phyloP scores from a whole-genome alignment of 1,284 basidiomycete genomes.

The Naganishia albida region DNA sequence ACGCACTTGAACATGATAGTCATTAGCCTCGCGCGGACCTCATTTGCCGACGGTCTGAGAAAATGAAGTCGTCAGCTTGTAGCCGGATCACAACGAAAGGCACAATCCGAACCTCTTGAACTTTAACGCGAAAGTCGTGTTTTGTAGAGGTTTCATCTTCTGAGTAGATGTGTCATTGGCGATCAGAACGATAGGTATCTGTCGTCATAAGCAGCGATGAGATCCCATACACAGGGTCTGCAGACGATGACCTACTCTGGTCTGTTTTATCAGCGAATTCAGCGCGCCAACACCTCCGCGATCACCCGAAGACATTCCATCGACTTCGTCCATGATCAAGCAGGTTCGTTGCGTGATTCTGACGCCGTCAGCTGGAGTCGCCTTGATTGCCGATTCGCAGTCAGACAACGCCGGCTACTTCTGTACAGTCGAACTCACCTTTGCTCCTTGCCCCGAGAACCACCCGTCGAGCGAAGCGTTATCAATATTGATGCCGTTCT shows the following conservation, averaged over 20 bases:
- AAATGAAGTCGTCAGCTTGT: slow-evolving; percentile 32
- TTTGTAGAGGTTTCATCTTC: slow-evolving; percentile 85
- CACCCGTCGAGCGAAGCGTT: slow-evolving; percentile 87
- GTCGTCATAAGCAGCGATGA: slow-evolving; percentile 19
- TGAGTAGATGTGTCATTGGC: slow-evolving; percentile 84
- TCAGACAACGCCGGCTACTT: not conserved
- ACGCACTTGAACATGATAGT: slow-evolving; percentile 83
- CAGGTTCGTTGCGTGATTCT: slow-evolving; percentile 76
- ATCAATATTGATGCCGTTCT: slow-evolving; percentile 83
- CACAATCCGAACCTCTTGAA: slow-evolving; percentile 67
- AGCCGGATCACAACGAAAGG: not conserved
- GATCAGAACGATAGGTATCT: slow-evolving; percentile 97
- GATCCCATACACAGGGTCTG: not conserved
- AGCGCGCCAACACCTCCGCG: slow-evolving; percentile 92
- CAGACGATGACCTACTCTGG: slow-evolving; percentile 61
- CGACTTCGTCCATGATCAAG: slow-evolving; percentile 98
- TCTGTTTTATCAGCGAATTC: slow-evolving; percentile 89
- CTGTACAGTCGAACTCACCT: slow-evolving; percentile 39
- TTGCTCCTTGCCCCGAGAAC: slow-evolving; percentile 66
- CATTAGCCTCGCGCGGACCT: slow-evolving; percentile 81
- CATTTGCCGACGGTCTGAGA: slow-evolving; percentile 68
- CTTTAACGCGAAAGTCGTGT: slow-evolving; percentile 71
- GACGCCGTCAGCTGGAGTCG: slow-evolving; percentile 68
- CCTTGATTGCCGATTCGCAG: slow-evolving; percentile 49
- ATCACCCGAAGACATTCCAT: slow-evolving; percentile 98